Evolutionary conservation across 202 grass and related monocot genomes (phyloP).

Genomic region (Carex arenaria): DNA sequence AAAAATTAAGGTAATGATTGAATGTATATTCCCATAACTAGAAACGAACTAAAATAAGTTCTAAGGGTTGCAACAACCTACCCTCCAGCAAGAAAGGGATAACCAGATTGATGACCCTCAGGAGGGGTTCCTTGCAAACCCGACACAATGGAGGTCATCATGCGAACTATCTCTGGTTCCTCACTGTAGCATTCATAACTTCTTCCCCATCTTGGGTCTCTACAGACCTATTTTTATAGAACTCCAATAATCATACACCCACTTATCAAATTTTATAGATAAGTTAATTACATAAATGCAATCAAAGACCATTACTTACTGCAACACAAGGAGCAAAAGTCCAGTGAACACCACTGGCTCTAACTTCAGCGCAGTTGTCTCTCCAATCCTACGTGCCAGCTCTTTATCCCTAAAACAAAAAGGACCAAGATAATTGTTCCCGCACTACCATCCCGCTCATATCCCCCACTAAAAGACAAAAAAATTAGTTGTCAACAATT

Average conservation of each 20-base stretch:
- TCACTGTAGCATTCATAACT: conserved; percentile 84
- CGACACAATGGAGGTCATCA: conserved; percentile 50
- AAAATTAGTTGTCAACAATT: too few relatives aligned
- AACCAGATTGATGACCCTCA: conserved; percentile 46
- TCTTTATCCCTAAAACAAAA: conserved; percentile 40
- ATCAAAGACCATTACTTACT: conserved; percentile 30
- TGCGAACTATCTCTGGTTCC: conserved; percentile 68
- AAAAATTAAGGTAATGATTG: not conserved
- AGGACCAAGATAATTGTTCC: too few relatives aligned
- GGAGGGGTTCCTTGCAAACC: conserved; percentile 73
- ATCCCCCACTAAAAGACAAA: too few relatives aligned
- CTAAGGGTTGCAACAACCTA: not conserved
- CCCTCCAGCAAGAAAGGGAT: conserved; percentile 50
- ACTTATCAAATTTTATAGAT: not conserved
- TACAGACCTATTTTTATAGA: conserved; percentile 45
- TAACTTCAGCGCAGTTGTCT: conserved; percentile 70
- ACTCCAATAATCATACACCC: not conserved
- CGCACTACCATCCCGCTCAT: too few relatives aligned
- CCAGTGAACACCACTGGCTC: conserved; percentile 82
- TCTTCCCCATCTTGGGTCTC: conserved; percentile 85
- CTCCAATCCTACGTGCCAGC: conserved; percentile 56
- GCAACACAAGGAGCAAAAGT: conserved; percentile 87
- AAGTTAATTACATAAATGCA: not conserved
- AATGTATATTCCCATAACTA: not conserved
- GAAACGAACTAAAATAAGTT: not conserved